Percentiles rank a stretch among this genome's conserved stretches.
Evolutionary conservation across 2,329 filamentous ascomycete genomes (phyloP).

Genomic region (Neonectria hederae): DNA sequence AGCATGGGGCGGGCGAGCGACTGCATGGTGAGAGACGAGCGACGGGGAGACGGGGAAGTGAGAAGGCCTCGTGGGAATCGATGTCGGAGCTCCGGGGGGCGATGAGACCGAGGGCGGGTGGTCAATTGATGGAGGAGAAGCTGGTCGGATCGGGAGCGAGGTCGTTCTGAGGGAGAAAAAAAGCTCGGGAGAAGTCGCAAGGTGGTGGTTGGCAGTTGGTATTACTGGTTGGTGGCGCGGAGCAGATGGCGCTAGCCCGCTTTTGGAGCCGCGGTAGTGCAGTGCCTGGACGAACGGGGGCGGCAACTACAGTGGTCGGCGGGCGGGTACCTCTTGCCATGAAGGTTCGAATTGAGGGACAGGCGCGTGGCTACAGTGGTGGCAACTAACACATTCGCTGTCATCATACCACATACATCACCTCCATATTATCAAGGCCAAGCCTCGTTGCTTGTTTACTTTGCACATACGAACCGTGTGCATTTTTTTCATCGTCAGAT

Average conservation of each 20-base stretch:
- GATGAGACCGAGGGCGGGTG: conserved; percentile 40
- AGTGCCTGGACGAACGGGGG: conserved; percentile 31
- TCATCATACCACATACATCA: not conserved
- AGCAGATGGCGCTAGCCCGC: conserved; percentile 41
- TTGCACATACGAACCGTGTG: not conserved
- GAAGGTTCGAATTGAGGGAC: not conserved
- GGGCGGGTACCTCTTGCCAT: conserved; percentile 9
- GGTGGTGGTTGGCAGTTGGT: conserved; percentile 35
- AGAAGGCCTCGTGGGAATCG: conserved; percentile 38
- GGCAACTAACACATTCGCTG: no score
- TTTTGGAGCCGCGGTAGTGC: conserved; percentile 38
- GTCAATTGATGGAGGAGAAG: conserved; percentile 50
- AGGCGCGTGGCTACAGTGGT: not conserved
- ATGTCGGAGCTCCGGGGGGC: conserved; percentile 41
- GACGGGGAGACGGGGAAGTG: conserved; percentile 22
- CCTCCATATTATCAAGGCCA: not conserved
- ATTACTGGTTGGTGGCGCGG: conserved; percentile 37
- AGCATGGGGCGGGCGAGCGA: conserved; percentile 55
- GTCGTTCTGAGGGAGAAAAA: conserved; percentile 54
- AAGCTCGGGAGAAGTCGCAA: conserved; percentile 59
- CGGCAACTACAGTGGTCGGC: conserved; percentile 20
- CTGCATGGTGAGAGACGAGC: conserved; percentile 46
- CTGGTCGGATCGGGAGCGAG: conserved; percentile 41
- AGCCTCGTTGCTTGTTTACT: not conserved
- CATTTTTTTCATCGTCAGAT: not conserved